Evolutionary conservation across 192 early-diverging fungal genomes (phyloP), one percentile per base, ranked within the genome.

Genomic region (Gamsiella multidivaricata): DNA sequence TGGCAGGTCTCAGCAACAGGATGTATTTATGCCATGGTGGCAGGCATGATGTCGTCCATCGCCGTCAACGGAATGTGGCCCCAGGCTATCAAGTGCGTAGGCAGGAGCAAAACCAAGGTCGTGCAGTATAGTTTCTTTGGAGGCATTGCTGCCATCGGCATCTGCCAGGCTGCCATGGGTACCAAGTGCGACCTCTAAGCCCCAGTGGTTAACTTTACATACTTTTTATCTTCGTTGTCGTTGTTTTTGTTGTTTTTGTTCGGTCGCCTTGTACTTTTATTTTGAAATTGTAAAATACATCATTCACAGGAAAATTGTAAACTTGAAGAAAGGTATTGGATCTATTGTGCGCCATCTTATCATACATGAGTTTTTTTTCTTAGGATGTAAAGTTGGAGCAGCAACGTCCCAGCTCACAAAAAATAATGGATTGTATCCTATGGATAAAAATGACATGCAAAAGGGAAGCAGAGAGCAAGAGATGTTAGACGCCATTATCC

Each of bases 1-100:
- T 82, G 78, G 69, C 70, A 84, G 23, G 67, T 83, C 33, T 59
- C 74, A n/a, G 80, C 82, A 5, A 82, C 84, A 25, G 85, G 85
- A 25, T 59, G 81, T n/a, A 80, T 73, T 11, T 87, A 84, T 80
- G 83, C 81, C 10, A 25, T 87, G 29, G 83, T 87, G 4, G 82
- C 83, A 33, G 85, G 85, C 2, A 87, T 87, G 85, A 87, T 87
- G 85, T 53, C 64, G n/a, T 70, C 82, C 18, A 84, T 87, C 57
- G 76, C 70, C 26, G 76, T 85, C n/a, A 82, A 85, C 50, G 84
- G 74, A 9, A 78, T 78, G 74, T 78, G 74, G 74, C 74, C 74
- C 1, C 74, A 78, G 54, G 74, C 74, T 10, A 61, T 78, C 65
- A 78, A 78, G n/a, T 78, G 74, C 64, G 74, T 69, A 9, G 74